These are phyloP conservation scores for Carallia brachiata DNA, from an alignment of 345 rosid species.

Conservation along the genomic window DNA sequence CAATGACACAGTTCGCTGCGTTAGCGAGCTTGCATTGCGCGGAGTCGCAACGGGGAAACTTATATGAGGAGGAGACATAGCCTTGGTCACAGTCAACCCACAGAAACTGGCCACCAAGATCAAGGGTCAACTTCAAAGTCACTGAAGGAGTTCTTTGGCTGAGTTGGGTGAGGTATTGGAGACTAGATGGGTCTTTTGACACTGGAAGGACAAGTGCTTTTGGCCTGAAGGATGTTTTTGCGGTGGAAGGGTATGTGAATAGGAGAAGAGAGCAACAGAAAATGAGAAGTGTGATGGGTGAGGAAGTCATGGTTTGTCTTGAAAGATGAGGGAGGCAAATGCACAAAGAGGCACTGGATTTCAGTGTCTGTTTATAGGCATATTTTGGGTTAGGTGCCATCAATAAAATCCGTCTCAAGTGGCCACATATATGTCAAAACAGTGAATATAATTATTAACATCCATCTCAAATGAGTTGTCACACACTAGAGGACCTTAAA, in stretches of 20 bases:
- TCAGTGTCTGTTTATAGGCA: too few relatives aligned
- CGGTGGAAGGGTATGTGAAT: not conserved
- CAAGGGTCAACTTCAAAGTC: not conserved
- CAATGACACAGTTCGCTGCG: not conserved
- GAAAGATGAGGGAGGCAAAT: too few relatives aligned
- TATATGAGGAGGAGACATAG: not conserved
- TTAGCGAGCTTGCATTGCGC: not conserved
- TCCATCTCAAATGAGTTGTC: too few relatives aligned
- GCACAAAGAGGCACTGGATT: too few relatives aligned
- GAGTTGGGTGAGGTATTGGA: not conserved
- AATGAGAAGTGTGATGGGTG: too few relatives aligned
- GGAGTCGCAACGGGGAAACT: not conserved
- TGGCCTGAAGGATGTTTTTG: not conserved
- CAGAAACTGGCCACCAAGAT: not conserved
- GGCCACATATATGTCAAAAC: too few relatives aligned
- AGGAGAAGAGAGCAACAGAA: not conserved
- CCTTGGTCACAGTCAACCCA: not conserved
- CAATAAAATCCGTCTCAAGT: too few relatives aligned
- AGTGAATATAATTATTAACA: too few relatives aligned
- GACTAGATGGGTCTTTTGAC: not conserved
- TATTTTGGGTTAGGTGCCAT: too few relatives aligned
- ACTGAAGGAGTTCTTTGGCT: not conserved
- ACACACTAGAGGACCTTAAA: too few relatives aligned
- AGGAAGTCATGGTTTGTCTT: too few relatives aligned
- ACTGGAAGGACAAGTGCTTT: constrained; percentile 1